Evolutionary conservation across 2,329 filamentous ascomycete genomes (phyloP).

Genomic region (Tolypocladium endophyticum): DNA sequence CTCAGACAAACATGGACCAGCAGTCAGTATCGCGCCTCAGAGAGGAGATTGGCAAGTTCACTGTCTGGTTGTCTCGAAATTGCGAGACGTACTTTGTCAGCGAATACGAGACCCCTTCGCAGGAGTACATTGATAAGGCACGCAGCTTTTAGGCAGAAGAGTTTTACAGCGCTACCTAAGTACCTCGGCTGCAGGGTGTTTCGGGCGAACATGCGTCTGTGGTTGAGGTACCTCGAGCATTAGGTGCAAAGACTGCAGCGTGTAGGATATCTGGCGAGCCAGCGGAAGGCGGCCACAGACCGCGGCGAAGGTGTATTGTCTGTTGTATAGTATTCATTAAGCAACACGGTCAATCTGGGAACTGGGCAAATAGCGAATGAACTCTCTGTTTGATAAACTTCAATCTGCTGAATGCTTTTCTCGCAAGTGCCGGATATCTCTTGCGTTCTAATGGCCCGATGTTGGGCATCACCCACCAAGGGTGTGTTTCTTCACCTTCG

Average conservation of each 20-base stretch:
- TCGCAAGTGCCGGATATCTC: background rate
- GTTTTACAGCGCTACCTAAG: too few species aligned
- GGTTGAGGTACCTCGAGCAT: background rate
- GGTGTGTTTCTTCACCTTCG: background rate
- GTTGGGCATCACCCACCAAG: background rate
- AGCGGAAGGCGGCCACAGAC: background rate
- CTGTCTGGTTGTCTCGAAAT: conserved; percentile 72
- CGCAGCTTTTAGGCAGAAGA: conserved; percentile 26
- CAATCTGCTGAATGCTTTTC: background rate
- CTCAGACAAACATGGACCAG: conserved; percentile 95
- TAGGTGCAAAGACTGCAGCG: background rate
- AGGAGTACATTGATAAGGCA: conserved; percentile 63
- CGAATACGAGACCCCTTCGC: conserved; percentile 62
- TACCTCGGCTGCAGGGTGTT: background rate
- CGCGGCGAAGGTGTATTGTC: background rate
- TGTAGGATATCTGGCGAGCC: background rate
- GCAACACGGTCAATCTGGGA: background rate
- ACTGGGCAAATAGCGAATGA: background rate
- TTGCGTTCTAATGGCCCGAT: background rate
- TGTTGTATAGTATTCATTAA: background rate
- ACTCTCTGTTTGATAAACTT: background rate
- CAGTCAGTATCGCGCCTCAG: conserved; percentile 81
- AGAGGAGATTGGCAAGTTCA: conserved; percentile 81
- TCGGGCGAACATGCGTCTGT: background rate
- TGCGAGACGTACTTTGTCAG: conserved; percentile 66